Conservation (phyloP, 768 basidiomycete species). For the Mycena haematopus region DNA sequence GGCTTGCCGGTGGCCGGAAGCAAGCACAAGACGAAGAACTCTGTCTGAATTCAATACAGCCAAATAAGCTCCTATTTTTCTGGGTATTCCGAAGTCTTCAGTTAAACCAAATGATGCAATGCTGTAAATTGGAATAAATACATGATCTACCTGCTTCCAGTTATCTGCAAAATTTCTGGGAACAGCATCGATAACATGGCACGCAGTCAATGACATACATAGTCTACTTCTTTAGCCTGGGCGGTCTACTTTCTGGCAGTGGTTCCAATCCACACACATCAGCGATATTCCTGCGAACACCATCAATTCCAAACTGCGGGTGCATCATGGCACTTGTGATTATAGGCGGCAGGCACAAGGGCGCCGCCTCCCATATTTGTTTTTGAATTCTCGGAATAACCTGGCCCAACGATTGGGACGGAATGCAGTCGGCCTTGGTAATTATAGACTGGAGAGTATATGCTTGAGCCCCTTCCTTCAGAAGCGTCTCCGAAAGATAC, state of each 20-base stretch:
- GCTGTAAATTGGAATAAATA: too few relatives aligned
- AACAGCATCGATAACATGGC: too few relatives aligned
- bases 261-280: constrained; percentile 57
- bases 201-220: too few relatives aligned
- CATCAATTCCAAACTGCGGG: constrained; percentile 61
- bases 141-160: too few relatives aligned
- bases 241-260: neutral
- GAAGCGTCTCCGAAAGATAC: constrained; percentile 51
- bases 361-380: constrained; percentile 59
- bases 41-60: too few relatives aligned
- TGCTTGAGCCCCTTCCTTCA: constrained; percentile 44
- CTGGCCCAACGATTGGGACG: constrained; percentile 38
- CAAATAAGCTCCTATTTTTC: too few relatives aligned
- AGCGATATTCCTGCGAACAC: constrained; percentile 61
- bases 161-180: too few relatives aligned
- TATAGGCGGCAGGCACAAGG: constrained; percentile 71
- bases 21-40: too few relatives aligned
- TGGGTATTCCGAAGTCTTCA: too few relatives aligned
- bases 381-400: constrained; percentile 50
- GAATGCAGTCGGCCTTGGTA: constrained; percentile 70
- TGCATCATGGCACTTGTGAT: constrained; percentile 59
- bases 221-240: neutral
- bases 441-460: constrained; percentile 76
- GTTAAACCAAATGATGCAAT: too few relatives aligned
- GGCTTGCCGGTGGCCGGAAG: too few relatives aligned